A percentile compares a stretch with the other conserved stretches of the same genome.
Conservation (phyloP, 2,329 filamentous ascomycete species). For the Aspergillus brunneoviolaceus region DNA sequence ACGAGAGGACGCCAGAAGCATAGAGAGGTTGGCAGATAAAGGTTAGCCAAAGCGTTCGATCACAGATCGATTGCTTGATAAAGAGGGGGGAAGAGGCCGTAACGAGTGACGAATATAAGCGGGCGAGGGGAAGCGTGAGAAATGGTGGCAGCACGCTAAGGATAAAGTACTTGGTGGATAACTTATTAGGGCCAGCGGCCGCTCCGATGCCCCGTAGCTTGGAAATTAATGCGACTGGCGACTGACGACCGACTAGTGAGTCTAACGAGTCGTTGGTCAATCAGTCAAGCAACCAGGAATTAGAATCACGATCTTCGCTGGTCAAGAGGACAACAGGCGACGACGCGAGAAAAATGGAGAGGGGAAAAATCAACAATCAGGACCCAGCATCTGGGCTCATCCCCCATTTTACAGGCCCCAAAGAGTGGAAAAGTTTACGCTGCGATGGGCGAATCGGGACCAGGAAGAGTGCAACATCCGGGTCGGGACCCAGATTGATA, state of each 20-base stretch:
- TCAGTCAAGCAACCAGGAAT: neutral
- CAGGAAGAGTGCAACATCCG: neutral
- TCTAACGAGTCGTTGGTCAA: neutral
- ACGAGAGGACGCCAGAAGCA: slow-evolving; percentile 9
- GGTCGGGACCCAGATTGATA: neutral
- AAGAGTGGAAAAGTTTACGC: neutral
- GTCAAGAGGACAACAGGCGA: slow-evolving; percentile 13
- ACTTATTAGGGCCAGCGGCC: slow-evolving; percentile 2
- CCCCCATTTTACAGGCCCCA: neutral
- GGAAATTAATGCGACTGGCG: neutral
- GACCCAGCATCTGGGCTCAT: slow-evolving; percentile 7
- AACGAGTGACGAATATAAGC: slow-evolving; percentile 8
- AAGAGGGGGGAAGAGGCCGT: neutral
- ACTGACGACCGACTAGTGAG: neutral
- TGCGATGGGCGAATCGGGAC: slow-evolving; percentile 14
- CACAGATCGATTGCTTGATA: neutral
- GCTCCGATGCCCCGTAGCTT: neutral
- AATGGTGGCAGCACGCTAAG: slow-evolving; percentile 1
- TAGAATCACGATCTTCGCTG: neutral
- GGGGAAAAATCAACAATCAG: neutral
- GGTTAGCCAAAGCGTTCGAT: neutral
- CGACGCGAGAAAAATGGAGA: neutral
- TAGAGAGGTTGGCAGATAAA: neutral
- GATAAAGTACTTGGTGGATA: slow-evolving; percentile 7
- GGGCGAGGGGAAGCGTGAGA: neutral